Conservation (phyloP, 2,329 filamentous ascomycete species). For the Aquanectria penicillioides region DNA sequence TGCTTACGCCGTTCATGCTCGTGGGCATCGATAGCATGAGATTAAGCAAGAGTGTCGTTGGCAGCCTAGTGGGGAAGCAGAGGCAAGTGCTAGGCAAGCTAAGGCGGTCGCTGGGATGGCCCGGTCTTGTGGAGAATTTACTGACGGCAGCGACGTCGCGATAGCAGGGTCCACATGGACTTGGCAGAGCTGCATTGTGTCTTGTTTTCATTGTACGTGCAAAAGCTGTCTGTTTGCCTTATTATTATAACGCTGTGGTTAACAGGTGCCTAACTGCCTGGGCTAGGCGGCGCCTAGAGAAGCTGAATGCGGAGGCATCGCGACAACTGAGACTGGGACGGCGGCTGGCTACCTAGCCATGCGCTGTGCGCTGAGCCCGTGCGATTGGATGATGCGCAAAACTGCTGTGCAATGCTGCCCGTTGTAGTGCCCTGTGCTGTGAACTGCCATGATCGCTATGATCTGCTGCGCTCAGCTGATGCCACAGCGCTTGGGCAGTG, state of each 20-base stretch:
- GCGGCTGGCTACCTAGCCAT: too few species aligned
- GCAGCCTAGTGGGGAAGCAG: background rate
- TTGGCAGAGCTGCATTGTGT: background rate
- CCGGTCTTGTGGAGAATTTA: background rate
- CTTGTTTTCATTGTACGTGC: background rate
- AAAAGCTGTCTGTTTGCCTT: too few species aligned
- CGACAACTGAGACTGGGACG: too few species aligned
- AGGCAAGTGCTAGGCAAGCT: slow-evolving; percentile 1
- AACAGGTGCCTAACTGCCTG: background rate
- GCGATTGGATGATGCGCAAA: too few species aligned
- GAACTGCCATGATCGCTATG: too few species aligned
- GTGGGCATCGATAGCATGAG: background rate
- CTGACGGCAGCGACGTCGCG: slow-evolving; percentile 11
- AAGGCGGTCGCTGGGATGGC: background rate
- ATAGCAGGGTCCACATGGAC: slow-evolving; percentile 1
- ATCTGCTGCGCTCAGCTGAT: too few species aligned
- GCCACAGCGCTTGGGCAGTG: too few species aligned
- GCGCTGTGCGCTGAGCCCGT: too few species aligned
- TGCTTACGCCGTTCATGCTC: background rate
- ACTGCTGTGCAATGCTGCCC: too few species aligned
- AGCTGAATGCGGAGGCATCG: too few species aligned
- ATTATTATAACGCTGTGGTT: background rate
- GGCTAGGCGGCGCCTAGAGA: too few species aligned
- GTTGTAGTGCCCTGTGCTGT: too few species aligned
- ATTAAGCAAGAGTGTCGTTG: background rate